phyloP scores from a whole-genome alignment of 495 filamentous ascomycete genomes.

The Penicillium roqueforti region DNA sequence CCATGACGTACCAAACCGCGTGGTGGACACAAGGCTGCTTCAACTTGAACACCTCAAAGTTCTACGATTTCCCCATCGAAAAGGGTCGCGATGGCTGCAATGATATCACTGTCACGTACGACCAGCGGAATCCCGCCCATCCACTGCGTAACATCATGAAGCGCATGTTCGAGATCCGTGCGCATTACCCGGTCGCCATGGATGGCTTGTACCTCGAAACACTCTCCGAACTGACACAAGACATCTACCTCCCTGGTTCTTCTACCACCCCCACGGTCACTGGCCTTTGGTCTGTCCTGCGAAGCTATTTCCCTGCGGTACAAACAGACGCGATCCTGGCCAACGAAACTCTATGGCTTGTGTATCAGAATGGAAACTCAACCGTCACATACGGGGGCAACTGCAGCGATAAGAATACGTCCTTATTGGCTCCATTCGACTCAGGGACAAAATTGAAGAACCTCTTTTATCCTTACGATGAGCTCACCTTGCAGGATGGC shows the following conservation, averaged over 20 bases:
- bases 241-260: conserved; percentile 44
- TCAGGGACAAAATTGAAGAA: conserved; percentile 44
- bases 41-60: conserved; percentile 41
- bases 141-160: conserved; percentile 46
- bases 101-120: conserved; percentile 46
- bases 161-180: conserved; percentile 46
- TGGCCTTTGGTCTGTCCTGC: conserved; percentile 46
- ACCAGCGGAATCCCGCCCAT: conserved; percentile 51
- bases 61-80: conserved; percentile 44
- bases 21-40: conserved; percentile 54
- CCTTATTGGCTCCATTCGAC: conserved; percentile 41
- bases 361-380: conserved; percentile 47
- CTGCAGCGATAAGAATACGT: conserved; percentile 34
- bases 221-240: conserved; percentile 40
- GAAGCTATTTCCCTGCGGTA: conserved; percentile 41
- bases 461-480: conserved; percentile 51
- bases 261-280: conserved; percentile 41
- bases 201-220: conserved; percentile 44
- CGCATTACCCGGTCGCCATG: conserved; percentile 44
- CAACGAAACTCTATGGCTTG: conserved; percentile 46
- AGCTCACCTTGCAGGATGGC: conserved; percentile 32
- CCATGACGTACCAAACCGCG: conserved; percentile 46
- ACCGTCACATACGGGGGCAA: conserved; percentile 39
- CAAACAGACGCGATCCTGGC: conserved; percentile 24
- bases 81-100: conserved; percentile 40